Evolutionary conservation across 2,329 filamentous ascomycete genomes (phyloP).

Genomic region (Corynespora cassiicola): DNA sequence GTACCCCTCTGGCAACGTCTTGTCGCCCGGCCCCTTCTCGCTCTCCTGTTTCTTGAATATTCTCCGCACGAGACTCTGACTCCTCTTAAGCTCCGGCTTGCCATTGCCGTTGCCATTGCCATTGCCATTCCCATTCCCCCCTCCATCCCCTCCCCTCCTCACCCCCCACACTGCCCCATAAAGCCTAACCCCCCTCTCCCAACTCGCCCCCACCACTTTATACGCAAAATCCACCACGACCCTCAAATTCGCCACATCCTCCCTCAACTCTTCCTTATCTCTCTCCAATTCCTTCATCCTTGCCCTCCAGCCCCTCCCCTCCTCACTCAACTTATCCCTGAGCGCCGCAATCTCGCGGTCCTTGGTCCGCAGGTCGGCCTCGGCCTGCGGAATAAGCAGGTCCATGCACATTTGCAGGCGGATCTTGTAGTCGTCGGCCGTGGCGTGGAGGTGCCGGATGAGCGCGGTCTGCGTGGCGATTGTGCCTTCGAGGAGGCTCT

Average conservation of each 20-base stretch:
- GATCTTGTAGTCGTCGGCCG: constrained; percentile 9
- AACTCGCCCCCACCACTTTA: constrained; percentile 5
- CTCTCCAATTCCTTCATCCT: constrained; percentile 2
- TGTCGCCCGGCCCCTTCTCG: background rate
- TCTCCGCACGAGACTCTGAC: too few relatives aligned
- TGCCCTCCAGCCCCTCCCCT: background rate
- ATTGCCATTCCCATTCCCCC: background rate
- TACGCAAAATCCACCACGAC: constrained; percentile 6
- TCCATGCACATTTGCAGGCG: constrained; percentile 4
- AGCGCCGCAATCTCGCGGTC: background rate
- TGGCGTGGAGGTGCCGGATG: constrained; percentile 16
- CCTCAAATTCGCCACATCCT: constrained; percentile 5
- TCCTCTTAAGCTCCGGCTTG: too few relatives aligned
- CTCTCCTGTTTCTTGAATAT: too few relatives aligned
- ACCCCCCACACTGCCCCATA: background rate
- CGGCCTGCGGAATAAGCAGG: background rate
- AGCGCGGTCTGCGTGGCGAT: constrained; percentile 16
- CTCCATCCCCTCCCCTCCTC: background rate
- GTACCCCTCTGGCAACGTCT: constrained; percentile 2
- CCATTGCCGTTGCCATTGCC: too few relatives aligned
- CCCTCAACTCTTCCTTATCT: background rate
- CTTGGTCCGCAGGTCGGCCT: background rate
- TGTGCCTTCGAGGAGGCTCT: constrained; percentile 8
- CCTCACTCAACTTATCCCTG: background rate
- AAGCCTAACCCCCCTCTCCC: background rate